Evolutionary conservation across 179 eudicot genomes (phyloP).

Genomic region (Drosera spatulata): DNA sequence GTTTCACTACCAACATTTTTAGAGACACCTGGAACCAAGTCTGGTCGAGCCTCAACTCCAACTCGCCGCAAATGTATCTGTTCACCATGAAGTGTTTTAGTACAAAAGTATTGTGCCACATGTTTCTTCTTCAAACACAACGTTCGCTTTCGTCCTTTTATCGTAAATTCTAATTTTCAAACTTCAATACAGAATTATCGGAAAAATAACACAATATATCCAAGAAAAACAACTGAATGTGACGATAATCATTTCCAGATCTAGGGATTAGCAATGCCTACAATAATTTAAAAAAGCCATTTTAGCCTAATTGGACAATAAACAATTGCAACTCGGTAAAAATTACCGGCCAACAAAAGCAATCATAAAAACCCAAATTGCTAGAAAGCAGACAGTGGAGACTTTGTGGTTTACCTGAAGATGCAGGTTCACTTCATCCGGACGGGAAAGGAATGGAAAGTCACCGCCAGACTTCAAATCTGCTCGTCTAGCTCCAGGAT

Average conservation of each 20-base stretch:
- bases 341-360: too few relatives aligned
- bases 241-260: too few relatives aligned
- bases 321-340: too few relatives aligned
- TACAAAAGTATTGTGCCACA: neutral
- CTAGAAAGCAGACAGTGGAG: too few relatives aligned
- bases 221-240: too few relatives aligned
- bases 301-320: too few relatives aligned
- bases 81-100: conserved; percentile 5
- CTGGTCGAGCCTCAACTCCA: conserved; percentile 79
- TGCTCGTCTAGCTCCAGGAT: conserved; percentile 88
- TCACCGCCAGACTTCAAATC: conserved; percentile 87
- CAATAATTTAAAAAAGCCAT: too few relatives aligned
- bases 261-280: too few relatives aligned
- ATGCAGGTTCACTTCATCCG: conserved; percentile 97
- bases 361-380: neutral
- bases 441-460: conserved; percentile 87
- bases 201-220: too few relatives aligned
- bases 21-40: conserved; percentile 46
- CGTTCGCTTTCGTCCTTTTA: neutral
- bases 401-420: conserved; percentile 55
- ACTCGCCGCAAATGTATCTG: conserved; percentile 96
- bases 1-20: conserved; percentile 22
- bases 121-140: neutral
- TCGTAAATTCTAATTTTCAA: too few relatives aligned
- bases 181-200: too few relatives aligned